Evolutionary conservation across 129 eudicot genomes (phyloP), one percentile per base, ranked within the genome.

Genomic region (Dittrichia graveolens): DNA sequence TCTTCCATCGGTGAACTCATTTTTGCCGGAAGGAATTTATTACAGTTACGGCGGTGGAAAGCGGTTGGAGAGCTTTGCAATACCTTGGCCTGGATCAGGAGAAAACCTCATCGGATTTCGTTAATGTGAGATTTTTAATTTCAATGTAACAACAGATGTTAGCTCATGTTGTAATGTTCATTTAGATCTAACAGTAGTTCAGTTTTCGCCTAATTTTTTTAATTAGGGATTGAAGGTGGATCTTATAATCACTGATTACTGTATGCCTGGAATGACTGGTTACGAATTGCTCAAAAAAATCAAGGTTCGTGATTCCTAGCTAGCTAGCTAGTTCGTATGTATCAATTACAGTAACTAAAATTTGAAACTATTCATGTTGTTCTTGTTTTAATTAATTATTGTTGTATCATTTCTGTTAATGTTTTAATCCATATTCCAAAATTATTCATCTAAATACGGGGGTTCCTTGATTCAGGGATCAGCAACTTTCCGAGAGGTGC

Each of bases 231-330:
- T 84, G 81, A 85, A 93, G 85, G 91, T 93, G 50, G 95, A 93
- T 87, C 78, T 93, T 83, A 87, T 93, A 57, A 87, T 93, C 37
- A 92, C 98, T 0, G 98, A 92, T 68, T 89, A 92, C 46, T 92
- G 95, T 69, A 92, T 92, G 98, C 98, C 98, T 71, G 98, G 96
- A 68, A 93, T 93, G 98, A 93, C 92, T 67, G 98, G 98, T 40
- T 93, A 89, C 56, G 96, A 93, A 69, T 80, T 93, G 83, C 95
- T 93, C 44, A 93, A 93, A 61, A 89, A 83, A 57, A 89, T 93
- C 10, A 93, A 93, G 98, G 98, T 92, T 65, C 4, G 44, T 64
- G 37, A 41, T 50, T 44, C 39, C 15, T 39, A 31, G 14, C n/a
- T 15, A 64, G 15, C 35, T 40, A 31, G n/a, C n/a, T n/a, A n/a